Evolutionary conservation across 2,329 filamentous ascomycete species (phyloP).

Genomic region (Golovinomyces cichoracearum): DNA sequence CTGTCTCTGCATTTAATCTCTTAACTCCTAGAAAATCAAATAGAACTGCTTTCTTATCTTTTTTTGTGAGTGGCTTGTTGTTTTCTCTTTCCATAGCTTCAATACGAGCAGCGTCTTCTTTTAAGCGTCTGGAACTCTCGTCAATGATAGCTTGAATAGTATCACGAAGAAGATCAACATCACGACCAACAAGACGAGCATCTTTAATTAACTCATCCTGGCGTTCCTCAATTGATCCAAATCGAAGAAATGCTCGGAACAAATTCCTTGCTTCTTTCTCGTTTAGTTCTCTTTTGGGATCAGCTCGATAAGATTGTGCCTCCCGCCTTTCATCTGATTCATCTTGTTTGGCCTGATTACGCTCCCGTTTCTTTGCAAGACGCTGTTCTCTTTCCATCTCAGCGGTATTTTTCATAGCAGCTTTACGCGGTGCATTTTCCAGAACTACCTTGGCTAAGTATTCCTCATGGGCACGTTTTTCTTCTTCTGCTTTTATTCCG

Average conservation of each 20-base stretch:
- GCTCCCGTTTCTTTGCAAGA: conserved; percentile 37
- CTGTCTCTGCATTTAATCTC: conserved; percentile 84
- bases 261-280: conserved; percentile 87
- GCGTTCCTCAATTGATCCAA: conserved; percentile 70
- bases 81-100: conserved; percentile 39
- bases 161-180: conserved; percentile 50
- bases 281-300: conserved; percentile 69
- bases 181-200: conserved; percentile 58
- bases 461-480: conserved; percentile 55
- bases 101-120: conserved; percentile 42
- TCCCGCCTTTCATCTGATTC: conserved; percentile 38
- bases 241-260: conserved; percentile 71
- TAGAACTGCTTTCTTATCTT: conserved; percentile 87
- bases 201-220: conserved; percentile 68
- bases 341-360: conserved; percentile 41
- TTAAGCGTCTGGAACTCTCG: conserved; percentile 46
- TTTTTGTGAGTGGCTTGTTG: conserved; percentile 71
- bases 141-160: conserved; percentile 42
- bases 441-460: conserved; percentile 63
- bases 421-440: conserved; percentile 61
- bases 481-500: conserved; percentile 68
- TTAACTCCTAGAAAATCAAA: conserved; percentile 88
- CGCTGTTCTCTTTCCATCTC: conserved; percentile 38
- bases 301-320: conserved; percentile 45
- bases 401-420: conserved; percentile 27